These are phyloP conservation scores for Penicillium maclennaniae DNA, from an alignment of 495 filamentous ascomycete genomes.

Conservation along the genomic window DNA sequence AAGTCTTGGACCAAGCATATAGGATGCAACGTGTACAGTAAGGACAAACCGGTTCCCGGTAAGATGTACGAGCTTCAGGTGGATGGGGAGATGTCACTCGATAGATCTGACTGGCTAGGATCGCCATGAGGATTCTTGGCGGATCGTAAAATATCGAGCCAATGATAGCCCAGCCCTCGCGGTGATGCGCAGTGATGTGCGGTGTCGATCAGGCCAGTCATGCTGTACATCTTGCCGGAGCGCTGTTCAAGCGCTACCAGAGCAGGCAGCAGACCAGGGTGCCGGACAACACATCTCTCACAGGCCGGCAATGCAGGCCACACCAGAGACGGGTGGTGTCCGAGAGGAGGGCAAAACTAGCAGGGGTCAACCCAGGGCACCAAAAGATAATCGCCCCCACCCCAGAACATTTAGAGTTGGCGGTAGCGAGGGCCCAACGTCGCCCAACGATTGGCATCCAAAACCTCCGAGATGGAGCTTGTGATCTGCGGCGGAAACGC, in stretches of 20 bases:
- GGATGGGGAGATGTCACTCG: not conserved
- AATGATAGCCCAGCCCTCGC: conserved; percentile 25
- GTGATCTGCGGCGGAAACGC: conserved; percentile 42
- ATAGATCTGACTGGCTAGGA: conserved; percentile 3
- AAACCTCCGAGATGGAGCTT: conserved; percentile 31
- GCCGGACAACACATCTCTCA: too few relatives aligned
- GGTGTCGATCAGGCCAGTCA: conserved; percentile 28
- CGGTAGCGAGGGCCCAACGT: conserved; percentile 27
- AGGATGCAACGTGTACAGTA: not conserved
- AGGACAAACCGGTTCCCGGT: not conserved
- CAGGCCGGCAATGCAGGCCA: too few relatives aligned
- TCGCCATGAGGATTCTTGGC: conserved; percentile 6
- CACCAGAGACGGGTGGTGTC: not conserved
- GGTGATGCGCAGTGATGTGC: conserved; percentile 23
- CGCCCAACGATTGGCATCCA: conserved; percentile 31
- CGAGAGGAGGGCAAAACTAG: not conserved
- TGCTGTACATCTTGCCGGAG: not conserved
- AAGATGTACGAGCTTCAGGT: not conserved
- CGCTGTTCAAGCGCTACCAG: too few relatives aligned
- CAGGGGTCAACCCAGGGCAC: not conserved
- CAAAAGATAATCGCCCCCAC: conserved; percentile 4
- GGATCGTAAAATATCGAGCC: conserved; percentile 33
- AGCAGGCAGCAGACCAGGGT: not conserved
- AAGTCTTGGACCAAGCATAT: conserved; percentile 5
- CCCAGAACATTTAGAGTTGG: conserved; percentile 24